Conservation (phyloP, 1,284 basidiomycete species). For the Trametes sp. region DNA sequence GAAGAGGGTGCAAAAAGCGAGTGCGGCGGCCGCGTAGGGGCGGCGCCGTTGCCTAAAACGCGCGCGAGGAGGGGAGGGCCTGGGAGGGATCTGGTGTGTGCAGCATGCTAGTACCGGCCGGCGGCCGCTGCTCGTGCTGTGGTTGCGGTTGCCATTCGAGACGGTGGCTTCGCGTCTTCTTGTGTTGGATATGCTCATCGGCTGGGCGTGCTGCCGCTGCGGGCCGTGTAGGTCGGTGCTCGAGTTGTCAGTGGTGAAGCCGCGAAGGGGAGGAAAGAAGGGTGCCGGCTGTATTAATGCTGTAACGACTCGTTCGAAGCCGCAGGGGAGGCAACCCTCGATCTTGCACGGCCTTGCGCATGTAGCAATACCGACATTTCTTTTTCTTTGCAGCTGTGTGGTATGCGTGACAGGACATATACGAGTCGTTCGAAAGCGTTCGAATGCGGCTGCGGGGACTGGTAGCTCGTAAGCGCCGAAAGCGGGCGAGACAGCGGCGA, state of each 20-base stretch:
- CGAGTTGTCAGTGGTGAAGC: conserved; percentile 1
- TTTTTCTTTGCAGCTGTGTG: no score
- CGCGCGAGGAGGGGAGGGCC: neutral
- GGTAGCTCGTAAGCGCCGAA: neutral
- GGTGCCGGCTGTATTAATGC: neutral
- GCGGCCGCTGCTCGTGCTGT: neutral
- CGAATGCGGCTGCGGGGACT: neutral
- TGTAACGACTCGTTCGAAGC: neutral
- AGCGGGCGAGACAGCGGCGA: conserved; percentile 25
- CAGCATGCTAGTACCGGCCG: no score
- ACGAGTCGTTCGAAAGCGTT: neutral
- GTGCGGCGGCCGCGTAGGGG: conserved; percentile 35
- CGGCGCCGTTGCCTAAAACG: neutral
- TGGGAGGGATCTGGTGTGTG: neutral
- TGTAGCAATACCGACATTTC: neutral
- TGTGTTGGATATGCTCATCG: neutral
- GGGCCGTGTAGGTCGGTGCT: neutral
- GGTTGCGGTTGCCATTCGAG: neutral
- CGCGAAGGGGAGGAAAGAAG: neutral
- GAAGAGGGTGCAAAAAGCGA: conserved; percentile 69
- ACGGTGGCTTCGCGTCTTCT: neutral
- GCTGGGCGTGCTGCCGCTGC: neutral
- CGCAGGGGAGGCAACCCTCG: neutral
- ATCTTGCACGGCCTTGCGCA: neutral
- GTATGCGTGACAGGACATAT: neutral